phyloP scores from a whole-genome alignment of 2,329 filamentous ascomycete genomes.

The Cytospora leucostoma region DNA sequence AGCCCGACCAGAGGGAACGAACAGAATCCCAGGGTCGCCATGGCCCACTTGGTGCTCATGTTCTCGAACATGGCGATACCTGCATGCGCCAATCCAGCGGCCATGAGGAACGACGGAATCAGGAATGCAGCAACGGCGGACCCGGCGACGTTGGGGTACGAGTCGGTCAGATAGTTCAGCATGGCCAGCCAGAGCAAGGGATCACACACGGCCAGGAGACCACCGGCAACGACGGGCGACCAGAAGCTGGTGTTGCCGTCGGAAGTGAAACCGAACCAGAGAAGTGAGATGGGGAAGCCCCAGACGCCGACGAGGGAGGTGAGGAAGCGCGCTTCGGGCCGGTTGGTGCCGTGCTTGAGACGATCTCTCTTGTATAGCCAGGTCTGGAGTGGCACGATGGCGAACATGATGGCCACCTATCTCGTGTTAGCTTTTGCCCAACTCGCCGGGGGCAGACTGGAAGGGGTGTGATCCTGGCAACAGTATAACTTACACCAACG shows the following conservation, averaged over 20 bases:
- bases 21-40: conserved; percentile 44
- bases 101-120: conserved; percentile 45
- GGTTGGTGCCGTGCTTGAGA: conserved; percentile 37
- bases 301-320: conserved; percentile 45
- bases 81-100: conserved; percentile 41
- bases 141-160: conserved; percentile 44
- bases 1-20: conserved; percentile 42
- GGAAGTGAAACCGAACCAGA: conserved; percentile 47
- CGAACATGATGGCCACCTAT: conserved; percentile 39
- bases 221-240: conserved; percentile 44
- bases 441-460: background rate
- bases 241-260: conserved; percentile 42
- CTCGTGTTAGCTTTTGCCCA: background rate
- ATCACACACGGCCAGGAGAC: conserved; percentile 43
- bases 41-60: conserved; percentile 43
- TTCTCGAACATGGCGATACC: conserved; percentile 41
- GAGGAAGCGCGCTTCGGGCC: conserved; percentile 45
- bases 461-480: background rate
- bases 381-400: conserved; percentile 45
- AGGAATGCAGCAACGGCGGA: conserved; percentile 46
- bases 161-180: conserved; percentile 46
- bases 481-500: conserved; percentile 39
- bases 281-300: conserved; percentile 44
- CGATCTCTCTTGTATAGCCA: conserved; percentile 43
- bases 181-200: conserved; percentile 46